A percentile compares a stretch with the other conserved stretches of the same genome.
Conservation (phyloP, 2,329 filamentous ascomycete species). For the Alternaria novae-zelandiae region DNA sequence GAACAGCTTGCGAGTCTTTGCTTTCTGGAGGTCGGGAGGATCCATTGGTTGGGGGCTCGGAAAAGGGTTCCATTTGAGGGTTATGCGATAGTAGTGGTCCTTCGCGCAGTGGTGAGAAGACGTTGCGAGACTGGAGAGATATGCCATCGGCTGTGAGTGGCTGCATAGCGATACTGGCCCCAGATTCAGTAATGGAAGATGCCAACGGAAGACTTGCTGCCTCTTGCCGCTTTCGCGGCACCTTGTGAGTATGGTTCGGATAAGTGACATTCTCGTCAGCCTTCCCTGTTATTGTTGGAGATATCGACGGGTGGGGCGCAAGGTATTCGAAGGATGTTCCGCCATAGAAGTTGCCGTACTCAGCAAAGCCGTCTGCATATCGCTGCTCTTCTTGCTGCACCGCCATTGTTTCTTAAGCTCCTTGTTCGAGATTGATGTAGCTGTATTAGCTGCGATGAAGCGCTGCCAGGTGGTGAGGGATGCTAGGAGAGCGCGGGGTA, state of each 20-base stretch:
- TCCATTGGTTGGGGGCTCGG: neutral
- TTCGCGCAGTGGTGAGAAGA: neutral
- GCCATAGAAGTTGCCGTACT: constrained; percentile 15
- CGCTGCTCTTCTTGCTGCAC: constrained; percentile 14
- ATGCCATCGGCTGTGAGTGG: neutral
- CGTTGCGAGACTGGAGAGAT: neutral
- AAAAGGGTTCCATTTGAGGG: neutral
- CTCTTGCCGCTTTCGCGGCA: constrained; percentile 6
- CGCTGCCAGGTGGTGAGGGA: neutral
- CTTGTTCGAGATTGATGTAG: neutral
- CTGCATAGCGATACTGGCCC: constrained; percentile 8
- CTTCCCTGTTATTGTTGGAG: constrained; percentile 1
- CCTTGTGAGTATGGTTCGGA: constrained; percentile 10
- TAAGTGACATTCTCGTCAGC: neutral
- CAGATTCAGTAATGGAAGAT: neutral
- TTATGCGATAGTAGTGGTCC: constrained; percentile 3
- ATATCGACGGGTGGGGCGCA: constrained; percentile 4
- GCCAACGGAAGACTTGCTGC: neutral
- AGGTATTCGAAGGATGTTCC: constrained; percentile 13
- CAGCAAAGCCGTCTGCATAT: constrained; percentile 13
- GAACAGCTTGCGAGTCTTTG: constrained; percentile 1
- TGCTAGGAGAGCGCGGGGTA: neutral
- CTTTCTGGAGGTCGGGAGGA: neutral
- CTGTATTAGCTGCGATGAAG: neutral
- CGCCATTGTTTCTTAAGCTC: neutral